A percentile compares a stretch with the other conserved stretches of the same genome.
Evolutionary conservation across 345 rosid species (phyloP).

Genomic region (Schrenkiella parvula): DNA sequence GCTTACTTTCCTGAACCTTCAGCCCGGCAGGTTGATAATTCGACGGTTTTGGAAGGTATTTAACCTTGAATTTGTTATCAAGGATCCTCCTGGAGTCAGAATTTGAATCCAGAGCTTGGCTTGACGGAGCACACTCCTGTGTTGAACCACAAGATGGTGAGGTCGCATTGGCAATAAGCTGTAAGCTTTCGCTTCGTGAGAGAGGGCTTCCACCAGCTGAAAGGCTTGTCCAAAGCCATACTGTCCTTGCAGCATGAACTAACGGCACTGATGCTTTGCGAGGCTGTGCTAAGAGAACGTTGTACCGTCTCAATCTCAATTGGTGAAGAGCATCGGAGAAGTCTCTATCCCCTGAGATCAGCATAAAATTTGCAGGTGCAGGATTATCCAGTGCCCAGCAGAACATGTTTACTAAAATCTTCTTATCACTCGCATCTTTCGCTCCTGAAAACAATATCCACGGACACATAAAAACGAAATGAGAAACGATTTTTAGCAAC

Average conservation of each 20-base stretch:
- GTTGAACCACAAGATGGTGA: slow-evolving; percentile 14
- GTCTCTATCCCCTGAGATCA: slow-evolving; percentile 89
- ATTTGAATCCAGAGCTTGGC: slow-evolving; percentile 35
- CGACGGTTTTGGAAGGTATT: slow-evolving; percentile 25
- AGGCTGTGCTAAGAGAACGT: slow-evolving; percentile 87
- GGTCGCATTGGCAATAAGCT: slow-evolving; percentile 33
- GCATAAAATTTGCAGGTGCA: slow-evolving; percentile 81
- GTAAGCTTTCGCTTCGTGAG: slow-evolving; percentile 39
- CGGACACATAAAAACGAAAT: neutral
- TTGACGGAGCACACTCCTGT: slow-evolving; percentile 32
- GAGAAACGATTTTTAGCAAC: neutral
- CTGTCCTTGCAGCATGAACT: slow-evolving; percentile 72
- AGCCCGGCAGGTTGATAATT: slow-evolving; percentile 42
- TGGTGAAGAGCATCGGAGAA: slow-evolving; percentile 93
- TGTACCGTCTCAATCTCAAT: slow-evolving; percentile 84
- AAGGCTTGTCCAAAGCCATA: slow-evolving; percentile 88
- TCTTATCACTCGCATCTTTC: slow-evolving; percentile 97
- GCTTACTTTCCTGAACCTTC: slow-evolving; percentile 46
- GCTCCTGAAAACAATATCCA: slow-evolving; percentile 47
- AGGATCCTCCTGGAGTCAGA: slow-evolving; percentile 34
- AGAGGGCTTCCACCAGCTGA: slow-evolving; percentile 69
- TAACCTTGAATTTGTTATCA: slow-evolving; percentile 43
- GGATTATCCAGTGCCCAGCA: slow-evolving; percentile 95
- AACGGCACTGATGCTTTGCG: slow-evolving; percentile 66
- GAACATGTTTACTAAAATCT: slow-evolving; percentile 89